Percentiles rank a stretch among this genome's conserved stretches.
Evolutionary conservation across 78 protist genomes (phyloP).

Genomic region (Dictyostelium firmibasis): DNA sequence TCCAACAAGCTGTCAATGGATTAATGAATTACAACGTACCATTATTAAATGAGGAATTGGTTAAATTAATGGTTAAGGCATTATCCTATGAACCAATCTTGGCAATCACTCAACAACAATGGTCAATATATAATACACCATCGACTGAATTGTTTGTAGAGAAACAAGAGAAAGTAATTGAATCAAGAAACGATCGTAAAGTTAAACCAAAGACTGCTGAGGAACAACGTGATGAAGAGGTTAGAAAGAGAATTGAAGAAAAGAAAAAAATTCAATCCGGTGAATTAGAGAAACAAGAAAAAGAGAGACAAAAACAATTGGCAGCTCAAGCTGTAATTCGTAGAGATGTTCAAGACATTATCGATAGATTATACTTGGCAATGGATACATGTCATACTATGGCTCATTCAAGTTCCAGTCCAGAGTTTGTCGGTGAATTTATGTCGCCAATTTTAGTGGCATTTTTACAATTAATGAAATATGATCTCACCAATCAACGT

Average conservation of each 20-base stretch:
- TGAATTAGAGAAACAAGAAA: slow-evolving; percentile 42
- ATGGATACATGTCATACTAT: neutral
- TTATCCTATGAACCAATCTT: neutral
- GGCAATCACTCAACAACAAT: slow-evolving; percentile 20
- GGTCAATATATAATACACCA: slow-evolving; percentile 13
- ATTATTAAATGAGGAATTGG: neutral
- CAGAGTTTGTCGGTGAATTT: slow-evolving; percentile 47
- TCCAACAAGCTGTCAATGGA: neutral
- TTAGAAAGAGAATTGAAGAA: slow-evolving; percentile 22
- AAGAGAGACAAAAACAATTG: slow-evolving; percentile 42
- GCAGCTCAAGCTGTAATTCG: slow-evolving; percentile 35
- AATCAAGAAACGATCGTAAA: slow-evolving; percentile 27
- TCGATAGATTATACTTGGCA: neutral
- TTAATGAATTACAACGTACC: slow-evolving; percentile 12
- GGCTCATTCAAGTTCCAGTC: neutral
- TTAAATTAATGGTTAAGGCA: neutral
- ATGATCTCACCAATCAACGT: neutral
- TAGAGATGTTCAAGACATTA: neutral
- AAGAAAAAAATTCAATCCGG: slow-evolving; percentile 63
- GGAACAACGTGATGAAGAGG: slow-evolving; percentile 46
- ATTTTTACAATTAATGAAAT: slow-evolving; percentile 8
- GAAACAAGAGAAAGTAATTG: neutral
- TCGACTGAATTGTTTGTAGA: slow-evolving; percentile 10
- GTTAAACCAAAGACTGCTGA: slow-evolving; percentile 28
- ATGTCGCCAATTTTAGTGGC: slow-evolving; percentile 10